Conservation (phyloP, 148 eudicot genomes). For the Silene conica region DNA sequence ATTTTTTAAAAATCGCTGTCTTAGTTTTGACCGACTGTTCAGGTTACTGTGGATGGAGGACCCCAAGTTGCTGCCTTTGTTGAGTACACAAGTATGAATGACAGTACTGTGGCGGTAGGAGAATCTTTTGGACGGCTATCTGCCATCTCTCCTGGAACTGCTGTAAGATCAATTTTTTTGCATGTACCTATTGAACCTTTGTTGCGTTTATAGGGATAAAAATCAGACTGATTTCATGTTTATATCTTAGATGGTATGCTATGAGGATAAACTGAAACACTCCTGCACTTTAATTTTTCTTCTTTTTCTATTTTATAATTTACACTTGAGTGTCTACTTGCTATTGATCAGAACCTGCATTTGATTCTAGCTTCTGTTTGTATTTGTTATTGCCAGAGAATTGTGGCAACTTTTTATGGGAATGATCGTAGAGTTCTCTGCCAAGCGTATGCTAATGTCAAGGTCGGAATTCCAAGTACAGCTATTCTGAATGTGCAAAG, state of each 20-base stretch:
- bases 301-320: neutral
- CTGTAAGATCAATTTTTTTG: slow-evolving; percentile 40
- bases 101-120: slow-evolving; percentile 44
- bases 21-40: slow-evolving; percentile 19
- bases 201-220: neutral
- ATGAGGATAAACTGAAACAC: neutral
- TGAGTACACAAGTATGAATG: slow-evolving; percentile 57
- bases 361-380: slow-evolving; percentile 6
- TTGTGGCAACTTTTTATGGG: slow-evolving; percentile 61
- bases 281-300: neutral
- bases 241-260: neutral
- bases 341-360: neutral
- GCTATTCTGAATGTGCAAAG: slow-evolving; percentile 67
- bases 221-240: neutral
- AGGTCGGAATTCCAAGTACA: slow-evolving; percentile 70
- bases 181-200: neutral
- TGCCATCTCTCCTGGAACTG: slow-evolving; percentile 70
- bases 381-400: slow-evolving; percentile 33
- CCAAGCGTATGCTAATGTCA: slow-evolving; percentile 51
- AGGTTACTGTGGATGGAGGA: slow-evolving; percentile 76
- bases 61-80: slow-evolving; percentile 56
- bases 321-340: neutral
- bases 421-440: slow-evolving; percentile 46
- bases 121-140: slow-evolving; percentile 53
- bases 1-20: neutral